Base-by-base conservation (phyloP, 2,329 filamentous ascomycete species). In the Westerdykella sp. region DNA sequence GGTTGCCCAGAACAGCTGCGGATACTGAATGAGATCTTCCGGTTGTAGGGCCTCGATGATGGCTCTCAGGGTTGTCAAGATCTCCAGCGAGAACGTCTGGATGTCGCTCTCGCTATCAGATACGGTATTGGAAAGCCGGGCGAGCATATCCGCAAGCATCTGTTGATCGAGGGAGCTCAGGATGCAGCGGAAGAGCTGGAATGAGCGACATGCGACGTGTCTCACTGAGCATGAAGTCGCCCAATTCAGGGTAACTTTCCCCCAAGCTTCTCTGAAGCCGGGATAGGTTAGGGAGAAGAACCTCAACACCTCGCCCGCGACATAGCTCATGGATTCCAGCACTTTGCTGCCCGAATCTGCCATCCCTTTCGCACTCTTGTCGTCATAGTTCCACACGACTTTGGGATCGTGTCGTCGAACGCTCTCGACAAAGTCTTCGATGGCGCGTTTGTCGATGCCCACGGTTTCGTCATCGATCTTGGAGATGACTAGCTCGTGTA, bases 81-180 rank as follows among this genome's bases (percentile, higher is more conserved):
- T 97, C 63, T 98, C 94, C 84, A 97, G 91, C 0, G 93, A 94
- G 59, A 98, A 98, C 0, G 89, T 91, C 59, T 96, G 88, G 42
- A 96, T 95, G 68, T 97, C 91, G 42, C 69, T 79, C 58, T 95
- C 88, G 54, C 96, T 89, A 51, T 97, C 91, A 0, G 94, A 90
- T 56, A 98, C 93, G 0, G 93, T 98, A 65, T 97, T 98, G 1
- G 91, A 97, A 25, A 98, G 74, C 37, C 94, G 79, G 11, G 87
- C 90, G 16, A 98, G 80, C 89, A 98, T 98, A 59, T 98, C 93
- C 2, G 88, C 89, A 13, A 98, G 77, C 91, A 97, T 98, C 44
- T 83, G 77, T 54, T 94, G 89, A 60, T 98, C 91, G 16, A 97
- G 72, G 1, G 86, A 88, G 13, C 87, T 94, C 22, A 95, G 79